A percentile compares a stretch with the other conserved stretches of the same genome.
Conservation (phyloP, 345 rosid species). For the Citrus cavaleriei region DNA sequence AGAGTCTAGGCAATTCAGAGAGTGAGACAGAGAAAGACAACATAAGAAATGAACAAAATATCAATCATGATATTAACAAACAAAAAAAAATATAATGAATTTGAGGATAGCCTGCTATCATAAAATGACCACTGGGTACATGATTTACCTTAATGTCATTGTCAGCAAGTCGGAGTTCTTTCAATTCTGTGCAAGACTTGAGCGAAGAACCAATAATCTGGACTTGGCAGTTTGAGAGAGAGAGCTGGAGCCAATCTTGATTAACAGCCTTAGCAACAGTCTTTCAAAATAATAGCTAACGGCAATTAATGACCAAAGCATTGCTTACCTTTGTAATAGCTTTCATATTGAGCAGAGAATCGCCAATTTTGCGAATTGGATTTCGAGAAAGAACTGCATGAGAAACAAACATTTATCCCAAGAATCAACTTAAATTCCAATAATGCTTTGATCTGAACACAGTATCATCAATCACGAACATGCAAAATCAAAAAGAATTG, state of each 20-base stretch:
- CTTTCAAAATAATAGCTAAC: background rate
- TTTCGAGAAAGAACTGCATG: slow-evolving; percentile 59
- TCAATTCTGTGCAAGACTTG: slow-evolving; percentile 69
- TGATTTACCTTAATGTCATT: slow-evolving; percentile 65
- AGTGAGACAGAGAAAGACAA: background rate
- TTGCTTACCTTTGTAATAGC: slow-evolving; percentile 60
- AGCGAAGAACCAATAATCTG: slow-evolving; percentile 65
- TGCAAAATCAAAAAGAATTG: background rate
- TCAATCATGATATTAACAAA: background rate
- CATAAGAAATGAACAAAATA: background rate
- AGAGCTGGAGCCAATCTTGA: slow-evolving; percentile 45
- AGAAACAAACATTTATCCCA: background rate
- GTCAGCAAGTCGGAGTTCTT: slow-evolving; percentile 84
- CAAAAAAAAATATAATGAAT: background rate
- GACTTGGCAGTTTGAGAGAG: slow-evolving; percentile 81
- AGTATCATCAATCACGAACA: background rate
- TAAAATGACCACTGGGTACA: background rate
- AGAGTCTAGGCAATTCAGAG: slow-evolving; percentile 45
- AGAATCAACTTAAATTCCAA: background rate
- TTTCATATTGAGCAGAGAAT: slow-evolving; percentile 61
- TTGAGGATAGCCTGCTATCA: background rate
- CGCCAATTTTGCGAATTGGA: slow-evolving; percentile 67
- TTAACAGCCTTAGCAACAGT: background rate
- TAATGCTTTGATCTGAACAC: background rate
- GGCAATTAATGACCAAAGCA: slow-evolving; percentile 1